Base-by-base conservation (phyloP, 2,329 filamentous ascomycete genomes). In the Fusarium virguliforme region DNA sequence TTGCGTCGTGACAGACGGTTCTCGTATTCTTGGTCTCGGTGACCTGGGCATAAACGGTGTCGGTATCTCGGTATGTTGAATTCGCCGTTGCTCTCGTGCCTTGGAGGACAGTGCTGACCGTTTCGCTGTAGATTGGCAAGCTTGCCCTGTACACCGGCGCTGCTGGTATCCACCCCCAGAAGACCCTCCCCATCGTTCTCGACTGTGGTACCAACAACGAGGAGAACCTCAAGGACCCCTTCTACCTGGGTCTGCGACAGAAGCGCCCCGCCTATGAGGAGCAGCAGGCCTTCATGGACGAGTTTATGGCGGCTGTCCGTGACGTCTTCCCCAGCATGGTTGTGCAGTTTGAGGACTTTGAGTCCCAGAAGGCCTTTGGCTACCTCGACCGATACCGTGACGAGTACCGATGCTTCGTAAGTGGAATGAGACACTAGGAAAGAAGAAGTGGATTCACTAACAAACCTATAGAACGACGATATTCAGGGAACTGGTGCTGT, bases 401-500 rank as follows among this genome's bases (percentile, higher is more conserved):
- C 80, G 89, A 87, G 72, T 95, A 97, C 86, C 95, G 93, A 82
- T 97, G 94, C 87, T 99, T 99, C 89, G 73, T 75, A 61, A 75
- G 73, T 75, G 10, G 24, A 57, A 35, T 53, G 6, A 9, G n/a
- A n/a, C n/a, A 7, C 8, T 10, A 50, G 46, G 30, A 8, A 6
- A 48, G 13, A 32, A 32, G 46, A 9, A 50, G n/a, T 30, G n/a
- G 15, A 32, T 59, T 18, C 38, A 60, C 72, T 74, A 67, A 74
- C 60, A 28, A 59, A 59, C 13, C 43, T 58, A 51, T 43, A 74
- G 73, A 98, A 98, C 82, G 96, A 98, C 79, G 95, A 99, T 80
- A 96, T 99, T 79, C 95, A 98, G 85, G 95, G 95, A 73, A 98
- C 96, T 75, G 96, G 96, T 75, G 94, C 95, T 70, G 96, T 99